phyloP scores from a whole-genome alignment of 306 rosid species.

The Prunus mongolica region DNA sequence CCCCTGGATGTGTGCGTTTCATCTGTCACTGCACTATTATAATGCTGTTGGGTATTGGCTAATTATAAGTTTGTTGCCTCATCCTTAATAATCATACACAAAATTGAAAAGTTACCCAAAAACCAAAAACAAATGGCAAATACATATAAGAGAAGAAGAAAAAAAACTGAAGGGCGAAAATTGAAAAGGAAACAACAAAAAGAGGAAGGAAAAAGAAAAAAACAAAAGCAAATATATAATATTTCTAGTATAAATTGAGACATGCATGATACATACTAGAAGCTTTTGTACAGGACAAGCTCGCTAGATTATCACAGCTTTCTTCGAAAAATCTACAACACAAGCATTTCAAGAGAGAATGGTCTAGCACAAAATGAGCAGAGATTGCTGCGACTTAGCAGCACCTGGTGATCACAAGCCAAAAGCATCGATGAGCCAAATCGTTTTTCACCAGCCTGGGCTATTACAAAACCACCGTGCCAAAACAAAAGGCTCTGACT shows the following conservation, averaged over 20 bases:
- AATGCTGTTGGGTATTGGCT: too few relatives aligned
- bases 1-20: too few relatives aligned
- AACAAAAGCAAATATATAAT: neutral
- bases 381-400: slow-evolving; percentile 37
- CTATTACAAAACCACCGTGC: slow-evolving; percentile 1
- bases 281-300: slow-evolving; percentile 28
- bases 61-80: too few relatives aligned
- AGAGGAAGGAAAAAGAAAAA: neutral
- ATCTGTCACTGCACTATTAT: too few relatives aligned
- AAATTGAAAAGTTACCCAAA: neutral
- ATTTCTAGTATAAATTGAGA: slow-evolving; percentile 8
- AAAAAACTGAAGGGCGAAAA: neutral
- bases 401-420: slow-evolving; percentile 8
- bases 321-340: slow-evolving; percentile 31
- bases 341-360: slow-evolving; percentile 14
- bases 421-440: neutral
- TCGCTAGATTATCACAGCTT: slow-evolving; percentile 22
- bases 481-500: neutral
- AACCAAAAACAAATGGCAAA: neutral
- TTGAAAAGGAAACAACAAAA: neutral
- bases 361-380: slow-evolving; percentile 21
- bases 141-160: neutral
- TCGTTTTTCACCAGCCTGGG: slow-evolving; percentile 7
- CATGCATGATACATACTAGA: slow-evolving; percentile 13
- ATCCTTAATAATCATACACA: too few relatives aligned